Evolutionary conservation across 495 filamentous ascomycete species (phyloP), one percentile per base, ranked within the genome.

Genomic region (Aspergillus sclerotioniger): DNA sequence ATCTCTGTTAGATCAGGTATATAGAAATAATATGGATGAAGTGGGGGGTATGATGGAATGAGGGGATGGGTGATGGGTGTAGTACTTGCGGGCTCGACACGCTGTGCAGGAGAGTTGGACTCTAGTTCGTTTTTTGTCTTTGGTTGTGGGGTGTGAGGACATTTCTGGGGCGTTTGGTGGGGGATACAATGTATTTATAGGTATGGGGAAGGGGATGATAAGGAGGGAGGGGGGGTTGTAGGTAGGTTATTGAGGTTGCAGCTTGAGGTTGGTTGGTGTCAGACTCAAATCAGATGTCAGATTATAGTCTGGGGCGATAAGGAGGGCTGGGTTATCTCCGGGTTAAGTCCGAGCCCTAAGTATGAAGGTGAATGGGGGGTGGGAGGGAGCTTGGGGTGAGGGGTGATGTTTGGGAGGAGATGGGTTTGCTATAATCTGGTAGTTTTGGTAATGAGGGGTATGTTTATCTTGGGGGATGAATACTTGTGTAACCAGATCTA

Each of bases 71-170:
- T n/a, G 25, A 44, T 44, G 28, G 16, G 2, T 41, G 37, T 28
- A 19, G 19, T 63, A 81, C 80, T 83, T 83, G 51, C 80, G 75
- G 43, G 67, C 72, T 59, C 80, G 70, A 61, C 80, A 83, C 15
- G 73, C 73, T 12, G 78, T 83, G 65, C 80, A 83, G 3, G 80
- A 83, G 45, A 82, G 75, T 49, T 80, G 76, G 31, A 83, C 79
- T 25, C 80, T 63, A 43, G 75, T 80, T 58, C 79, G 71, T 63
- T 82, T 83, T 59, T 74, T 80, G 29, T 62, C 63, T 12, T 57
- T 56, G 7, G 46, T 9, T 9, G 13, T 28, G 47, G 13, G 47
- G 6, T n/a, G 37, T 7, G 37, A 6, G 9, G 33, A 35, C 33
- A 10, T 35, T 35, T 13, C 33, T 35, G 33, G 33, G 33, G 3